These are phyloP conservation scores for Arthrobotrys sphaeroides DNA, from an alignment of 2,329 filamentous ascomycete species.

Conservation along the genomic window DNA sequence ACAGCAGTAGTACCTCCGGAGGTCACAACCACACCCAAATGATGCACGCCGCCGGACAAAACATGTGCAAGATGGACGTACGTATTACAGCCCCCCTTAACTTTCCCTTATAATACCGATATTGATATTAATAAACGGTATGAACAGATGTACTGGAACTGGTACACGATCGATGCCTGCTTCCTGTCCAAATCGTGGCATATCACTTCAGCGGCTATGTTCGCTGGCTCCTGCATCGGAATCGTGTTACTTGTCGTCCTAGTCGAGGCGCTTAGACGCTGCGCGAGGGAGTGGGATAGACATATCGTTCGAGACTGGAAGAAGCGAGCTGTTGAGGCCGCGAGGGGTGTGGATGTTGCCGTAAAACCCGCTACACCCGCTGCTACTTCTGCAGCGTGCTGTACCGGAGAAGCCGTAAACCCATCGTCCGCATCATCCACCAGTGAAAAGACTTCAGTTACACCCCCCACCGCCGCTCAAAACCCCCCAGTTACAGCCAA, in stretches of 20 bases:
- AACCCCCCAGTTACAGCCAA: too few species aligned
- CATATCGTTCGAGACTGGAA: slow-evolving; percentile 68
- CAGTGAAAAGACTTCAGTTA: not conserved
- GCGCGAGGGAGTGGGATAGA: slow-evolving; percentile 76
- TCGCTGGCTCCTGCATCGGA: slow-evolving; percentile 82
- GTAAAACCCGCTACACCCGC: not conserved
- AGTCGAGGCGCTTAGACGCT: slow-evolving; percentile 77
- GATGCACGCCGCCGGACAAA: slow-evolving; percentile 13
- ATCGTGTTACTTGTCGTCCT: slow-evolving; percentile 76
- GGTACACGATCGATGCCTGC: slow-evolving; percentile 76
- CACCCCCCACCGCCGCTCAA: not conserved
- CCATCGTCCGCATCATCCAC: not conserved
- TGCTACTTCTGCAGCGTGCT: not conserved
- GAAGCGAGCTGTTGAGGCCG: slow-evolving; percentile 20
- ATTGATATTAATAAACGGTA: slow-evolving; percentile 1
- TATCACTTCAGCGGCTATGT: slow-evolving; percentile 74
- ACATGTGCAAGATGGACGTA: slow-evolving; percentile 60
- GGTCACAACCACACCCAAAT: slow-evolving; percentile 49
- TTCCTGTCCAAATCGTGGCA: slow-evolving; percentile 78
- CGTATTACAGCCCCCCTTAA: slow-evolving; percentile 33
- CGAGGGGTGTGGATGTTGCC: slow-evolving; percentile 3
- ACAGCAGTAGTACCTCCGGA: not conserved
- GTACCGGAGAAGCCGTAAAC: not conserved
- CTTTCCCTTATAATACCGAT: not conserved
- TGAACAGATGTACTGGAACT: slow-evolving; percentile 83